phyloP scores from a whole-genome alignment of 2,329 filamentous ascomycete species.

The Aciculosporium take region DNA sequence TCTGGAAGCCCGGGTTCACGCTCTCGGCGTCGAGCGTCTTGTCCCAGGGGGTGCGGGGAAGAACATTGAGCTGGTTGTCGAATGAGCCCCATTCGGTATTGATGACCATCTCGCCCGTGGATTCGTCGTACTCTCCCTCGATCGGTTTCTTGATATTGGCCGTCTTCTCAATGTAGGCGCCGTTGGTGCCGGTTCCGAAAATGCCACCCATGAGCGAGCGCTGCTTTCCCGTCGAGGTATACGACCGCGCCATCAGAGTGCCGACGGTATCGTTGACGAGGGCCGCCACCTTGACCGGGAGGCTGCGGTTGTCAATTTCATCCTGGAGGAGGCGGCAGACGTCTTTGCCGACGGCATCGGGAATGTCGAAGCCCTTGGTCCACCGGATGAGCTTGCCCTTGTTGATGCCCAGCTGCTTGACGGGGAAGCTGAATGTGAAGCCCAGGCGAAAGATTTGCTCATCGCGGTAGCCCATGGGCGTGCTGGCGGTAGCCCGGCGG shows the following conservation, averaged over 20 bases:
- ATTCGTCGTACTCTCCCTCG: slow-evolving; percentile 56
- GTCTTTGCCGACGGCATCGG: slow-evolving; percentile 87
- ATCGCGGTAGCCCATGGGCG: slow-evolving; percentile 45
- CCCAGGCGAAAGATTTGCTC: slow-evolving; percentile 81
- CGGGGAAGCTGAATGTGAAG: slow-evolving; percentile 98
- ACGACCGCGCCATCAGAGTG: slow-evolving; percentile 93
- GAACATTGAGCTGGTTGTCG: slow-evolving; percentile 78
- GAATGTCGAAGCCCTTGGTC: slow-evolving; percentile 97
- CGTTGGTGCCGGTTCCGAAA: slow-evolving; percentile 94
- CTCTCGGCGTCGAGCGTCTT: slow-evolving; percentile 61
- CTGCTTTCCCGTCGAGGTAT: slow-evolving; percentile 78
- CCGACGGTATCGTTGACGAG: slow-evolving; percentile 96
- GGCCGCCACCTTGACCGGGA: slow-evolving; percentile 89
- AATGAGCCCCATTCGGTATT: slow-evolving; percentile 99
- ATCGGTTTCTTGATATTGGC: slow-evolving; percentile 68
- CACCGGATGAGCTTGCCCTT: slow-evolving; percentile 87
- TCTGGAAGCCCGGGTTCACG: slow-evolving; percentile 86
- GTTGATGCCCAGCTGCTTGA: slow-evolving; percentile 89
- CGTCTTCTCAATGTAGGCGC: slow-evolving; percentile 90
- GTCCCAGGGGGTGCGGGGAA: slow-evolving; percentile 80
- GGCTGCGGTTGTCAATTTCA: slow-evolving; percentile 72
- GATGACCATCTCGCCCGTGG: slow-evolving; percentile 88
- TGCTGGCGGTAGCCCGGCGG: slow-evolving; percentile 46
- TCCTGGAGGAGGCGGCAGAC: slow-evolving; percentile 79
- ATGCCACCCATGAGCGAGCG: slow-evolving; percentile 87